Percentiles rank a stretch among this genome's conserved stretches.
These are phyloP conservation scores for Pseudogymnoascus pannorum DNA, from an alignment of 2,329 filamentous ascomycete species.

Conservation along the genomic window DNA sequence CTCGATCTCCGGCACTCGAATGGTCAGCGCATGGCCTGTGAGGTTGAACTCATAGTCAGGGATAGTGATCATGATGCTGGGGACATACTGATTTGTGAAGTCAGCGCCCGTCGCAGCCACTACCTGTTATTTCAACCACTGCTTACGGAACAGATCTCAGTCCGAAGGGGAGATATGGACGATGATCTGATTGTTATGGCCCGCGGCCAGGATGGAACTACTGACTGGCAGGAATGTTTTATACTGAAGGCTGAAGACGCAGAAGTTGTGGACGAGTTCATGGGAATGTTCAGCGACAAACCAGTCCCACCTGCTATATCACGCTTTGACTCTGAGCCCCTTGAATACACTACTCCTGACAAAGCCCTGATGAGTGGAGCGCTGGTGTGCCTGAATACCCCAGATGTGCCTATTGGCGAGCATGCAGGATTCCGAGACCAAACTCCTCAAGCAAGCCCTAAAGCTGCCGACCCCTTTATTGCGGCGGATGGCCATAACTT, in stretches of 20 bases:
- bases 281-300: conserved; percentile 30
- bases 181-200: conserved; percentile 82
- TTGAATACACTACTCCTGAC: conserved; percentile 22
- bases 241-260: conserved; percentile 58
- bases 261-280: conserved; percentile 55
- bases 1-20: conserved; percentile 81
- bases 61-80: conserved; percentile 65
- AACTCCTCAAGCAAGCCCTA: background rate
- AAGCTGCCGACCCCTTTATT: conserved; percentile 1
- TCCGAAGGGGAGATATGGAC: conserved; percentile 62
- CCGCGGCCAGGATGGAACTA: conserved; percentile 56
- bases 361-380: conserved; percentile 22
- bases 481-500: background rate
- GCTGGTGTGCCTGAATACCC: background rate
- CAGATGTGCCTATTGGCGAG: conserved; percentile 7
- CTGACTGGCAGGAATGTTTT: conserved; percentile 78
- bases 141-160: conserved; percentile 65
- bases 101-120: conserved; percentile 61
- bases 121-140: conserved; percentile 93
- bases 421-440: conserved; percentile 7
- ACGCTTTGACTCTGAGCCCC: conserved; percentile 28
- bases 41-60: conserved; percentile 77
- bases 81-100: conserved; percentile 87
- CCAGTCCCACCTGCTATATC: conserved; percentile 42
- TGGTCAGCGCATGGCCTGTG: conserved; percentile 82